Base-by-base conservation (phyloP, 2,329 filamentous ascomycete species). In the Hirsutella thompsonii region DNA sequence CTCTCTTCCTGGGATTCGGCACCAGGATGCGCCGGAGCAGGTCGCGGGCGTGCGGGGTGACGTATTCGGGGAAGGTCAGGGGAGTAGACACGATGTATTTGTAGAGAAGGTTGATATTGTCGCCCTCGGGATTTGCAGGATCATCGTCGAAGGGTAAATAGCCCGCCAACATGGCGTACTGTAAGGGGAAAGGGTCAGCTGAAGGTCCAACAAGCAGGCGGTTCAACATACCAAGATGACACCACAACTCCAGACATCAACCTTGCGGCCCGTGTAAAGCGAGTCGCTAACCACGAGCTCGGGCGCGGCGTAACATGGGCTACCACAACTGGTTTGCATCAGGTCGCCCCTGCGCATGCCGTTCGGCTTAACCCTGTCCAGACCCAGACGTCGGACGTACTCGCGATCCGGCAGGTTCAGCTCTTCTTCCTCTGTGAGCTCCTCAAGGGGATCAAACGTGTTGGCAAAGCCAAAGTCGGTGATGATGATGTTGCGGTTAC, bases 401-500 rank as follows among this genome's bases (percentile, higher is more conserved):
- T 95, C 89, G 49, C 86, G 83, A 56, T 94, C 90, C 20, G 77
- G 75, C 19, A 98, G 67, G 47, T 88, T 85, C 53, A 87, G 76
- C 61, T 96, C 92, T 49, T 95, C 83, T 44, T 95, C 89, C 45
- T 94, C 87, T 4, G 76, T 78, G 32, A 98, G 72, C 58, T 95
- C 88, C 55, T 98, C 92, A 29, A 70, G 66, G 0, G 92, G 78
- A 55, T 95, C 84, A 56, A 98, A 98, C 0, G 89, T 96, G 62
- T 98, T 98, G 51, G 92, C 92, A 59, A 98, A 98, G 16, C 92
- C 92, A 63, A 98, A 98, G 64, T 98, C 92, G 14, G 92, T 98
- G 57, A 98, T 98, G 64, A 98, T 98, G 56, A 98, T 96, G 67
- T 98, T 98, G 47, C 88, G 83, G 58, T 98, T 95, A 47, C 90